Conservation (phyloP, 306 rosid species). For the Cyclanthera cordifolia region DNA sequence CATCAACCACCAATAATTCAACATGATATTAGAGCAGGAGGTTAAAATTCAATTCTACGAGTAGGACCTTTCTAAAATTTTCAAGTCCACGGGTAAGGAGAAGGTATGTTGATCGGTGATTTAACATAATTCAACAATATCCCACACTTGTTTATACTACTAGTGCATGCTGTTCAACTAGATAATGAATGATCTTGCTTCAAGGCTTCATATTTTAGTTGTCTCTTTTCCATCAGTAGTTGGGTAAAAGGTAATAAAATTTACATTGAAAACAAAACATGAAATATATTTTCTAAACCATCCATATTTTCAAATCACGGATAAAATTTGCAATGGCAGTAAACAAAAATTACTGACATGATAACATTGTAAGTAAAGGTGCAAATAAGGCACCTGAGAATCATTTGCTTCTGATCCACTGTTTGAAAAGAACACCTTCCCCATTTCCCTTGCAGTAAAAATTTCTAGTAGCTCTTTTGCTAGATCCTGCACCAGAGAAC, state of each 20-base stretch:
- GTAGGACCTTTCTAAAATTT: too few species aligned
- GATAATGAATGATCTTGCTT: not conserved
- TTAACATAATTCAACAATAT: too few species aligned
- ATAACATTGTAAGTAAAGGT: constrained; percentile 16
- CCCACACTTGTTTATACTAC: not conserved
- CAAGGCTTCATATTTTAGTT: too few species aligned
- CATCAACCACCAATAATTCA: too few species aligned
- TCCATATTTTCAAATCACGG: not conserved
- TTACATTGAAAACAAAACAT: not conserved
- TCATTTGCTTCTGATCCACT: constrained; percentile 99
- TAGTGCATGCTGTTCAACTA: not conserved
- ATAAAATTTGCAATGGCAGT: not conserved
- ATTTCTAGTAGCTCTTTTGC: constrained; percentile 67
- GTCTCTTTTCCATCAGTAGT: not conserved
- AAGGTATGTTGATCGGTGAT: too few species aligned
- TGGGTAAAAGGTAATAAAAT: not conserved
- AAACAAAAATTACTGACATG: not conserved
- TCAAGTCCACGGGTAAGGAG: too few species aligned
- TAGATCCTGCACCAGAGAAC: constrained; percentile 44
- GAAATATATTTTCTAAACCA: not conserved
- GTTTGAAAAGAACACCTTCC: constrained; percentile 71
- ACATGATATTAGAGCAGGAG: too few species aligned
- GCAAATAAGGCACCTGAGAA: constrained; percentile 54
- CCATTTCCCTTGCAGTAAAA: constrained; percentile 79
- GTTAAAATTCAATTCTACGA: too few species aligned